Base-by-base conservation (phyloP, 2,329 filamentous ascomycete genomes). In the Aspergillus ochraceus region DNA sequence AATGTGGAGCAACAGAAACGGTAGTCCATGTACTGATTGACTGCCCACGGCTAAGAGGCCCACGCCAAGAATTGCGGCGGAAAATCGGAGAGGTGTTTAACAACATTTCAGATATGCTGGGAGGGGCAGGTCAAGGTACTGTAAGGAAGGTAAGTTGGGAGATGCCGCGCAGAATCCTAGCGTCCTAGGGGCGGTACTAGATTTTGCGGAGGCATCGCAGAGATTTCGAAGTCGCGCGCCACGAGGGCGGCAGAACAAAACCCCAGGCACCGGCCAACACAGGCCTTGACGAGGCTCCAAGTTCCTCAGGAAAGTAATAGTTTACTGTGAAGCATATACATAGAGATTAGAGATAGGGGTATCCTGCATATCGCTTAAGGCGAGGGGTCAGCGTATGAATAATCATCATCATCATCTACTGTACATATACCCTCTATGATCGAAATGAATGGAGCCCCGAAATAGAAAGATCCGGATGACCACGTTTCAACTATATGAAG, bases 241-340 rank as follows among this genome's bases (percentile, higher is more conserved):
- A 60, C 32, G 49, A 52, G 57, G 53, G 63, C 56, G 36, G 61
- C 59, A 49, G 46, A 64, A 65, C 58, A 64, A 29, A 60, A 55
- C 32, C 50, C 42, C 24, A 60, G 59, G 61, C 63, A 63, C 58
- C 22, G 62, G 64, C 62, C 56, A 64, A 52, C 55, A 62, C 26
- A 64, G 62, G 63, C 63, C 54, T 36, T 61, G 64, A 64, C 60
- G 61, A 64, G 65, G 64, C 65, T 62, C 63, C 42, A 68, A 67
- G 62, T 64, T 68, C 58, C 57, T 62, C 60, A 56, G 55, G 54
- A 68, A 62, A 52, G 62, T 62, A 64, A 60, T 64, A 60, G 64
- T 57, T 60, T 56, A 67, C 32, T 57, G 60, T 64, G 64, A 51
- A 59, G 66, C 60, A 63, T 20, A 57, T 20, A 29, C 58, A 66